Evolutionary conservation across 2,329 filamentous ascomycete genomes (phyloP), one percentile per base, ranked within the genome.

Genomic region (Sporothrix euskadiensis): DNA sequence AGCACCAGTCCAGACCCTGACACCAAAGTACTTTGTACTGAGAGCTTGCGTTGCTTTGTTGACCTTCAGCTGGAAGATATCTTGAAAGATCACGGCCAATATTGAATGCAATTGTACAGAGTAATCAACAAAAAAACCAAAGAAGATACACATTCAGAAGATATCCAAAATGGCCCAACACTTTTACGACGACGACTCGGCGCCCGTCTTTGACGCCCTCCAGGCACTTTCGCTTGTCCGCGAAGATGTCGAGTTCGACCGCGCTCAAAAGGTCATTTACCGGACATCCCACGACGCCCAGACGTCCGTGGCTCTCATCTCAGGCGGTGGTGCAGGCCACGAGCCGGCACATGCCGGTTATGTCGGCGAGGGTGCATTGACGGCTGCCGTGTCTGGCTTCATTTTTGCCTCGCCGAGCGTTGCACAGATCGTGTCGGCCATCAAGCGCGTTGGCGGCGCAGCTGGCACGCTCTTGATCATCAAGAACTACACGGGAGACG

Each of bases 401-500:
- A 93, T 94, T 78, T 94, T 94, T 79, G 92, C 92, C 2, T 90
- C 88, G 9, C 92, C 92, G 0, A 88, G 85, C 4, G 90, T 92
- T 0, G 89, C 95, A 82, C 94, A 97, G 83, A 90, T 98, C 72
- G 88, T 93, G 71, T 85, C 88, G 77, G 93, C 66, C 26, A 39
- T 69, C 10, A 2, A 10, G 41, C 47, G 66, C 12, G 92, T 97
- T 5, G 3, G 85, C 88, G 52, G 88, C 10, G 26, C n/a, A 2
- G 61, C 49, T 32, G 94, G 94, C 22, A 92, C 97, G 0, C 81
- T 97, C 59, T 91, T 97, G 22, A 90, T 94, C 8, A 92, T 97
- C 35, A 97, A 97, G 92, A 97, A 97, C 81, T 97, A 97, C 82
- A 97, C 93, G 0, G 92, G 92, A 44, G 92, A 94, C 80, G 88